Evolutionary conservation across 768 basidiomycete species (phyloP), one percentile per base, ranked within the genome.

Genomic region (Podaxis mareebaensis): DNA sequence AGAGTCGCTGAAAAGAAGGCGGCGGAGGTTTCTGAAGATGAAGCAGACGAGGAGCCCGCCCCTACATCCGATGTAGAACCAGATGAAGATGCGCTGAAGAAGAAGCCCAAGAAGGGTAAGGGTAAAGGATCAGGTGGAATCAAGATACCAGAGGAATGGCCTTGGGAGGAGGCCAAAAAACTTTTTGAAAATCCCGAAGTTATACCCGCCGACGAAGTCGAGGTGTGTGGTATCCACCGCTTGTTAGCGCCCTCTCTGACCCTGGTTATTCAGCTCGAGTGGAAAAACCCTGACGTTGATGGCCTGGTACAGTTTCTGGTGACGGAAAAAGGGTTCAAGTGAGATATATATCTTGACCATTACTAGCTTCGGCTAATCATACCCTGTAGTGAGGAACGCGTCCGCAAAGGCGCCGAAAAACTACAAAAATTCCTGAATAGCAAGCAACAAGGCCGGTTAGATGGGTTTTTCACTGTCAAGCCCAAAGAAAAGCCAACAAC

Each of bases 291-390:
- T 1, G 95, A 99, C 67, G 79, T 95, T 1, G 95, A 98, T 6
- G 96, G 96, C 6, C 81, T 99, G 3, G 88, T 99, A 4, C 85
- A 98, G 51, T 99, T 99, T 77, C 74, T 99, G 24, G 96, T 98
- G 15, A 87, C 78, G 40, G 92, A 98, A 71, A 99, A 99, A 73
- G 97, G 97, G 5, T 99, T 99, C 87, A 96, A 90, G 96, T 97
- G 67, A 62, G 89, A 78, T 28, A 53, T 51, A 60, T 55, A 26
- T 3, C 17, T 40, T 10, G 44, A 48, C 12, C 20, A 36, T 63
- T 30, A 28, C 17, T 64, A 36, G 5, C 17, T 49, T 66, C 10
- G 0, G 36, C 63, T 67, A 36, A 65, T 22, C 55, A 33, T 46
- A 30, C 15, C 17, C n/a, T 54, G 22, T 71, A 99, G 96, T 68